phyloP scores from a whole-genome alignment of 371 early-diverging fungal species.

The Mucor saturninus region DNA sequence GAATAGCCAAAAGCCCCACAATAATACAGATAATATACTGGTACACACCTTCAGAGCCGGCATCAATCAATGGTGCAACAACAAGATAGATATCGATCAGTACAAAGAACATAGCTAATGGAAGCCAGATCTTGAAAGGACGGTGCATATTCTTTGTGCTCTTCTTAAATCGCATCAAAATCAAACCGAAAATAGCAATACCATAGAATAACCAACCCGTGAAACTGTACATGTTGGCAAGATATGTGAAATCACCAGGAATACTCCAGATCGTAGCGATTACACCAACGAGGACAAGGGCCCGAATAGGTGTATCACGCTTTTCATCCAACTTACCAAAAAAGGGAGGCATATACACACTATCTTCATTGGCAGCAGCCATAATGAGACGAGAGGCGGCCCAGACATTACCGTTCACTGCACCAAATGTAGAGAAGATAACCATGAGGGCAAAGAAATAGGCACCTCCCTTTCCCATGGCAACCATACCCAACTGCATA shows the following conservation, averaged over 20 bases:
- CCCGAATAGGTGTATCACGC: slow-evolving; percentile 49
- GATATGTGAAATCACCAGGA: slow-evolving; percentile 55
- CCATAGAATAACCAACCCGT: slow-evolving; percentile 66
- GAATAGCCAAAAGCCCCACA: slow-evolving; percentile 39
- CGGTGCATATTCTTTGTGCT: slow-evolving; percentile 32
- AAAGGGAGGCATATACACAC: slow-evolving; percentile 48
- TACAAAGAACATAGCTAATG: slow-evolving; percentile 39
- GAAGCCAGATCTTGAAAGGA: slow-evolving; percentile 46
- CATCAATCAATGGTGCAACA: slow-evolving; percentile 46
- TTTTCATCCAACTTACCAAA: slow-evolving; percentile 44
- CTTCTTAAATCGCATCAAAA: slow-evolving; percentile 42
- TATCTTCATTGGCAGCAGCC: slow-evolving; percentile 50
- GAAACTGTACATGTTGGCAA: slow-evolving; percentile 65
- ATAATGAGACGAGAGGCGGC: slow-evolving; percentile 46
- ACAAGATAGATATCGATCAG: slow-evolving; percentile 42
- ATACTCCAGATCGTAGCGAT: slow-evolving; percentile 47
- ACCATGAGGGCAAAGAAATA: slow-evolving; percentile 62
- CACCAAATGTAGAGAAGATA: slow-evolving; percentile 51
- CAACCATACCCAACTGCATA: slow-evolving; percentile 52
- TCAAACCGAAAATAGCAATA: slow-evolving; percentile 36
- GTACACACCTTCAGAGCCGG: slow-evolving; percentile 40
- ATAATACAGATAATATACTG: slow-evolving; percentile 44
- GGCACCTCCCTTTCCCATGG: slow-evolving; percentile 56
- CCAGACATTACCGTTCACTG: slow-evolving; percentile 54
- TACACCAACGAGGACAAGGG: slow-evolving; percentile 47